Base-by-base conservation (phyloP, 371 early-diverging fungal species). In the Rhizopus sp. region DNA sequence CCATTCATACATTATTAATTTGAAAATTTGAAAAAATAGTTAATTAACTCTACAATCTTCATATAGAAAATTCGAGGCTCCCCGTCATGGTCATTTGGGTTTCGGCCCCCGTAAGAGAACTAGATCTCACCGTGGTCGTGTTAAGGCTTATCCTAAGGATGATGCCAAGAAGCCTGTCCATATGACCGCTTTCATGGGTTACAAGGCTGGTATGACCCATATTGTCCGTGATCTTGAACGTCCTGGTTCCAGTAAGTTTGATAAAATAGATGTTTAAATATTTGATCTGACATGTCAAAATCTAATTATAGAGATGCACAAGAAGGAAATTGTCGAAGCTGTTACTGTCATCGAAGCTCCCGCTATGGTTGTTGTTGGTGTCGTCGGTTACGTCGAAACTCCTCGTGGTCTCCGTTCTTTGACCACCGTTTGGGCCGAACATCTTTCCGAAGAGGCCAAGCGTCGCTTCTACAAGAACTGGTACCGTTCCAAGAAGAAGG, bases 191-290 rank as follows among this genome's bases (percentile, higher is more conserved):
- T 99, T 97, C 91, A 81, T 99, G 74, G 98, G 92, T 64, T 99
- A 99, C 95, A 99, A 99, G 93, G 98, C 98, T 59, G 99, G 99
- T 76, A 99, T 99, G 99, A 97, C 99, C 77, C 99, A 99, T 88
- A 90, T 99, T 71, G 95, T 99, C 64, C 93, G 99, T 69, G 97
- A 96, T 76, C 79, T 96, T 72, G 96, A 96, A 72, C 90, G 95
- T 75, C 96, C 96, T 60, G 95, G 94, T 59, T 94, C 96, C 83
- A 83, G n/a, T n/a, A n/a, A n/a, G n/a, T n/a, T n/a, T n/a, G n/a
- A n/a, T n/a, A n/a, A n/a, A n/a, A n/a, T n/a, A n/a, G n/a, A n/a
- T n/a, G n/a, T n/a, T n/a, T n/a, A n/a, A n/a, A n/a, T n/a, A n/a
- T n/a, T n/a, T n/a, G n/a, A n/a, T n/a, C n/a, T n/a, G n/a, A n/a